phyloP scores from a whole-genome alignment of 2,329 filamentous ascomycete genomes.

The Penicillium sp. region DNA sequence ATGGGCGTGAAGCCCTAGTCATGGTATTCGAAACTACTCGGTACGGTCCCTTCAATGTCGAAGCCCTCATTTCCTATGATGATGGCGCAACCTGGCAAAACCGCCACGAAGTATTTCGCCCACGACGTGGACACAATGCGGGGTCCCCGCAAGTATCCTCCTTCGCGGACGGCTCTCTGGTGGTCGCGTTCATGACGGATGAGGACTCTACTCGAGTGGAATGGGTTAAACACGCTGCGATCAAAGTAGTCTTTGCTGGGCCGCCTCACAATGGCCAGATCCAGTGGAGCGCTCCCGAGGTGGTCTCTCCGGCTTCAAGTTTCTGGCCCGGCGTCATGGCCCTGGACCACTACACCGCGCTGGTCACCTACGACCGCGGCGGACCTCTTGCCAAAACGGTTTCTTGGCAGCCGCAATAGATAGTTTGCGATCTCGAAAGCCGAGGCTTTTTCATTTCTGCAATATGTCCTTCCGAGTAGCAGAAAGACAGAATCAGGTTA shows the following conservation, averaged over 20 bases:
- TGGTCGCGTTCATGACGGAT: conserved; percentile 47
- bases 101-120: conserved; percentile 41
- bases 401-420: conserved; percentile 18
- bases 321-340: conserved; percentile 41
- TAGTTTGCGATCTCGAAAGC: not conserved
- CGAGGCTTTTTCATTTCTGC: no score
- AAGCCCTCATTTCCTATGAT: conserved; percentile 46
- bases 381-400: conserved; percentile 27
- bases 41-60: conserved; percentile 40
- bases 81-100: conserved; percentile 40
- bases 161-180: conserved; percentile 39
- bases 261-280: conserved; percentile 33
- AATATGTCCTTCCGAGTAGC: not conserved
- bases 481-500: not conserved
- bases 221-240: conserved; percentile 41
- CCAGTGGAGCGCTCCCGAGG: conserved; percentile 30
- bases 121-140: conserved; percentile 39
- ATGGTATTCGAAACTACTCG: conserved; percentile 48
- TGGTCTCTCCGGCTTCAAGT: conserved; percentile 30
- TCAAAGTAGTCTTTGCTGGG: conserved; percentile 41
- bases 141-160: conserved; percentile 46
- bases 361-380: conserved; percentile 30
- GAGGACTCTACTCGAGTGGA: conserved; percentile 36
- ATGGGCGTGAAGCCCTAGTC: conserved; percentile 37
- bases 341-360: conserved; percentile 23